These are phyloP conservation scores for Aureobasidium uvarum DNA, from an alignment of 2,329 filamentous ascomycete genomes.

Conservation along the genomic window DNA sequence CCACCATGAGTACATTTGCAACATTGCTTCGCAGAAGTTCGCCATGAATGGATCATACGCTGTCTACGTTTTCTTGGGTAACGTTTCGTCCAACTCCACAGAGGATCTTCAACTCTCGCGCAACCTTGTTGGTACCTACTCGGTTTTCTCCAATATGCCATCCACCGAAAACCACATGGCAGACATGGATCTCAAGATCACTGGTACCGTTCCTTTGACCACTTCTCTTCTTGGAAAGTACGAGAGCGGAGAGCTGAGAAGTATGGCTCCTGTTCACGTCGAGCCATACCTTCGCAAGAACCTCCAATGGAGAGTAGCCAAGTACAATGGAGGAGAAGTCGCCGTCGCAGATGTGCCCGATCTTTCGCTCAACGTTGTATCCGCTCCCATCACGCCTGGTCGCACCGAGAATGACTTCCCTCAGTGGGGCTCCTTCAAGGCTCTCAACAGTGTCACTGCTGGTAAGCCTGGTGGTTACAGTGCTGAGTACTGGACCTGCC, in stretches of 20 bases:
- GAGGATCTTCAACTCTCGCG: slow-evolving; percentile 38
- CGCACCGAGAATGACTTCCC: slow-evolving; percentile 40
- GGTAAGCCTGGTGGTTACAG: slow-evolving; percentile 32
- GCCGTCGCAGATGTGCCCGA: slow-evolving; percentile 38
- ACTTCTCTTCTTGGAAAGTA: slow-evolving; percentile 42
- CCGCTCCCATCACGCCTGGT: slow-evolving; percentile 42
- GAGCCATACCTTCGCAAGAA: slow-evolving; percentile 36
- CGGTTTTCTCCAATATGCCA: slow-evolving; percentile 43
- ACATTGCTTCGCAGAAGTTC: slow-evolving; percentile 61
- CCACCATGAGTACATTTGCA: slow-evolving; percentile 63
- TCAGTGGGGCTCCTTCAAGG: slow-evolving; percentile 38
- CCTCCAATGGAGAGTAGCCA: slow-evolving; percentile 39
- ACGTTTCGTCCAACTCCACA: slow-evolving; percentile 45
- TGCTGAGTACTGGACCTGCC: slow-evolving; percentile 24
- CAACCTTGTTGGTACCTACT: slow-evolving; percentile 62
- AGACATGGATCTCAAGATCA: slow-evolving; percentile 36
- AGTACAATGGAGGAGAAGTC: slow-evolving; percentile 41
- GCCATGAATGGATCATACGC: slow-evolving; percentile 61
- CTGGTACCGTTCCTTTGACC: slow-evolving; percentile 49
- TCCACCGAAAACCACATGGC: slow-evolving; percentile 29
- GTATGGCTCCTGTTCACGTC: slow-evolving; percentile 34
- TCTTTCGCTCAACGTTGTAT: slow-evolving; percentile 44
- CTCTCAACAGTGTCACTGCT: slow-evolving; percentile 33
- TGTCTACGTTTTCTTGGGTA: slow-evolving; percentile 67
- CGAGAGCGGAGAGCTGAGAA: slow-evolving; percentile 38